Percentiles rank a stretch among this genome's conserved stretches.
Conservation (phyloP, 2,329 filamentous ascomycete species). For the Didymella segeticola region DNA sequence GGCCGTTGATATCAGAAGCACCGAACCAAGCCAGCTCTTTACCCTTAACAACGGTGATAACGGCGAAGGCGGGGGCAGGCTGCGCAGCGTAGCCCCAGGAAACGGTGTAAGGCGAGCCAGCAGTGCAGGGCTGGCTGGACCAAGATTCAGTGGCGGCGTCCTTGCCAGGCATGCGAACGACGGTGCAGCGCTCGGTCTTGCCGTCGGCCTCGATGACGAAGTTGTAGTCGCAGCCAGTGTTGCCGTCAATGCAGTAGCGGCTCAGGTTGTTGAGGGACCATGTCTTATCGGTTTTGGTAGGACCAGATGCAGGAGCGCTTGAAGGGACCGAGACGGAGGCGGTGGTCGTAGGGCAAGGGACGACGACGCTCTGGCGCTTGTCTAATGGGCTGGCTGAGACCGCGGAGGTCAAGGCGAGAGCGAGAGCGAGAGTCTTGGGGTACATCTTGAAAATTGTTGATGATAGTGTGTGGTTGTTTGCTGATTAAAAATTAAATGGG, state of each 20-base stretch:
- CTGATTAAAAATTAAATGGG: not conserved
- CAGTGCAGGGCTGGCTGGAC: constrained; percentile 19
- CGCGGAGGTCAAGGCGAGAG: constrained; percentile 15
- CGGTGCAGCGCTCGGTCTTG: constrained; percentile 22
- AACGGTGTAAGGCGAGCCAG: constrained; percentile 13
- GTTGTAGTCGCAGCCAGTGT: constrained; percentile 28
- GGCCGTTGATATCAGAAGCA: constrained; percentile 22
- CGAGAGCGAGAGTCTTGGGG: constrained; percentile 11
- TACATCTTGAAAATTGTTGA: constrained; percentile 16
- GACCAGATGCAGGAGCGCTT: constrained; percentile 6
- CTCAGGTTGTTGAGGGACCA: constrained; percentile 20
- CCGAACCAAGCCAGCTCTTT: constrained; percentile 25
- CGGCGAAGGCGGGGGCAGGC: constrained; percentile 20
- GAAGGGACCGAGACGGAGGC: not conserved
- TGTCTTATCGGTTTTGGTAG: constrained; percentile 19
- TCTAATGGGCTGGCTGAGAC: constrained; percentile 15
- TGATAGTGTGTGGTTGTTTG: not conserved
- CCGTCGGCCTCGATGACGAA: constrained; percentile 18
- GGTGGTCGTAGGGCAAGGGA: not conserved
- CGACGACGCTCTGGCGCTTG: constrained; percentile 2
- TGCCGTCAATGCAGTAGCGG: constrained; percentile 23
- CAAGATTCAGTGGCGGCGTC: constrained; percentile 23
- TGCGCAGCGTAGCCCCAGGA: constrained; percentile 23
- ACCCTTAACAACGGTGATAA: constrained; percentile 21
- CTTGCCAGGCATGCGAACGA: constrained; percentile 22